A percentile compares a stretch with the other conserved stretches of the same genome.
Conservation (phyloP, 164 flowering plant genomes). For the Hamamelis virginiana region DNA sequence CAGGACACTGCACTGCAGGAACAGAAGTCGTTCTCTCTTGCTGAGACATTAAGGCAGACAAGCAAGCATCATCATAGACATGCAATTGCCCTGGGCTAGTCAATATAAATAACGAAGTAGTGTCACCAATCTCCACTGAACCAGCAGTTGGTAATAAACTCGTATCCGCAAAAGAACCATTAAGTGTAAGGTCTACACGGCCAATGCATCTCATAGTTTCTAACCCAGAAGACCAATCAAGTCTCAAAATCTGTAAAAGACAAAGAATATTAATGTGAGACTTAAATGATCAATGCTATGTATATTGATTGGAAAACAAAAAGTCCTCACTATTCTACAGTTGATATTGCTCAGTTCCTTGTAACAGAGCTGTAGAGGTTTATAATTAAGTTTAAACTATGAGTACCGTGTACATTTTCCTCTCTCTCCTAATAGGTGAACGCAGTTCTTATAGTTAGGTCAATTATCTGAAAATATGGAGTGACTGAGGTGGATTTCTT, state of each 20-base stretch:
- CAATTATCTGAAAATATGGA: too few relatives aligned
- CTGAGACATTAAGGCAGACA: conserved; percentile 41
- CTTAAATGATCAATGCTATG: too few relatives aligned
- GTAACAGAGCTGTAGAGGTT: not conserved
- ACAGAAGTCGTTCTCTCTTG: conserved; percentile 36
- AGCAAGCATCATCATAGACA: conserved; percentile 46
- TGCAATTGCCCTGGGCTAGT: conserved; percentile 79
- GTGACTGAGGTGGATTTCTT: too few relatives aligned
- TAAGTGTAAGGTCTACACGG: conserved; percentile 65
- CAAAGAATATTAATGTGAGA: not conserved
- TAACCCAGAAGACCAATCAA: conserved; percentile 75
- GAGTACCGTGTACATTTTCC: too few relatives aligned
- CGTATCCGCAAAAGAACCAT: conserved; percentile 87
- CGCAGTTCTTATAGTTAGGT: too few relatives aligned
- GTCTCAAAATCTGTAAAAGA: conserved; percentile 61
- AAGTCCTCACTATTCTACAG: not conserved
- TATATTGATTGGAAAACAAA: too few relatives aligned
- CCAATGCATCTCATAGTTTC: conserved; percentile 55
- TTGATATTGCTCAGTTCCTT: not conserved
- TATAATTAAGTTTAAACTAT: too few relatives aligned
- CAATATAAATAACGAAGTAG: conserved; percentile 52
- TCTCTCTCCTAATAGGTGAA: too few relatives aligned
- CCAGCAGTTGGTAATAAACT: conserved; percentile 49
- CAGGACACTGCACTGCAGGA: conserved; percentile 48
- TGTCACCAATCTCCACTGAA: conserved; percentile 21